phyloP scores from a whole-genome alignment of 306 rosid species.

The Mimosa bimucronata region DNA sequence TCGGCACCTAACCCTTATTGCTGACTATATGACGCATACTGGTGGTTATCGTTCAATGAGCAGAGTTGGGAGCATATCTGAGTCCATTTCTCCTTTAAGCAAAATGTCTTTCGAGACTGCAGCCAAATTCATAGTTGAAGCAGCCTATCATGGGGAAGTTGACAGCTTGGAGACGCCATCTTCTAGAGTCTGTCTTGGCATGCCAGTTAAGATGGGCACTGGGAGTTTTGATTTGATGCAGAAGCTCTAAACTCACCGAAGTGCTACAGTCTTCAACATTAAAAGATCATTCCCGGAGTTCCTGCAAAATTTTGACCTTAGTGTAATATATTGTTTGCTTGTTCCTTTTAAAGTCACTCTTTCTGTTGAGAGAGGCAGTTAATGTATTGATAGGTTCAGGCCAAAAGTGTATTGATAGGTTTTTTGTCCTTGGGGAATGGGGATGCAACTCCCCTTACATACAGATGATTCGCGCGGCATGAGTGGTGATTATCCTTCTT shows the following conservation, averaged over 20 bases:
- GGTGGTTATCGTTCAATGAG: constrained; percentile 83
- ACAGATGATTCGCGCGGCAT: background rate
- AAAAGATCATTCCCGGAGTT: background rate
- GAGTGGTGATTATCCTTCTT: background rate
- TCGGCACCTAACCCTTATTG: constrained; percentile 83
- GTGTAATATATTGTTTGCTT: background rate
- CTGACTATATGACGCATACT: constrained; percentile 76
- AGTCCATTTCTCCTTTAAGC: constrained; percentile 75
- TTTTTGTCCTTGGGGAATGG: constrained; percentile 12
- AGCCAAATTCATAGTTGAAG: constrained; percentile 79
- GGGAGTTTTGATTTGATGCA: constrained; percentile 83
- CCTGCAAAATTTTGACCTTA: constrained; percentile 44
- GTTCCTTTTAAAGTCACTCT: background rate
- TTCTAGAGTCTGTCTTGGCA: constrained; percentile 84
- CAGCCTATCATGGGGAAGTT: constrained; percentile 71
- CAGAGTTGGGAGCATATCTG: constrained; percentile 66
- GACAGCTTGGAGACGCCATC: constrained; percentile 90
- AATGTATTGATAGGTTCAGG: background rate
- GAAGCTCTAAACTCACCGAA: constrained; percentile 53
- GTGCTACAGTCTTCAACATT: background rate
- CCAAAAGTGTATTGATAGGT: background rate
- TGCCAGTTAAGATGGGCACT: constrained; percentile 85
- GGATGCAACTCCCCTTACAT: background rate
- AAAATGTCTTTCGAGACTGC: constrained; percentile 89
- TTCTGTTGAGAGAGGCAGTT: background rate